Conservation (phyloP, 2,329 filamentous ascomycete species). For the Aureobasidium mangrovei region DNA sequence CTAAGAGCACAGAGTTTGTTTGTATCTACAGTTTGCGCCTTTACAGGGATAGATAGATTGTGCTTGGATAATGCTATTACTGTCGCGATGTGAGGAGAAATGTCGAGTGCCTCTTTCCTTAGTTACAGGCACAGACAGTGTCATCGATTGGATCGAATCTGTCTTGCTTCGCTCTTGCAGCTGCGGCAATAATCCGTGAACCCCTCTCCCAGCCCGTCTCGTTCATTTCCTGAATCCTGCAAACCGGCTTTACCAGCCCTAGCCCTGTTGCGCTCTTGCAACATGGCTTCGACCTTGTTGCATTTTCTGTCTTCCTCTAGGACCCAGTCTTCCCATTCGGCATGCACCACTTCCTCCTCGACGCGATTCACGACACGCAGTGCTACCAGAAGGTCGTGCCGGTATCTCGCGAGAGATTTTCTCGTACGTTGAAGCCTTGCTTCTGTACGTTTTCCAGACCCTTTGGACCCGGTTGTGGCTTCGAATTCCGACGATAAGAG, state of each 20-base stretch:
- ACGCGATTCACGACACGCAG: conserved; percentile 83
- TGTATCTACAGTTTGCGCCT: background rate
- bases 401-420: conserved; percentile 71
- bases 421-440: conserved; percentile 65
- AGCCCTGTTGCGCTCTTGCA: conserved; percentile 29
- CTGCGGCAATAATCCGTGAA: conserved; percentile 55
- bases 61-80: too few relatives aligned
- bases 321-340: conserved; percentile 93
- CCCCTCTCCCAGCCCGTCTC: conserved; percentile 41
- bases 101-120: background rate
- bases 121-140: background rate
- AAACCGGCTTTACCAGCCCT: conserved; percentile 18
- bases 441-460: conserved; percentile 15
- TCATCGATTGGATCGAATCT: background rate
- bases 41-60: too few relatives aligned
- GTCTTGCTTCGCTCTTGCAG: conserved; percentile 38
- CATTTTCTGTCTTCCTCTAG: conserved; percentile 69
- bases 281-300: conserved; percentile 48
- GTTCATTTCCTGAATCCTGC: conserved; percentile 25
- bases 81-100: background rate
- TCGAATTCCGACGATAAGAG: conserved; percentile 15
- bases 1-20: background rate
- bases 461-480: background rate
- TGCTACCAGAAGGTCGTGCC: conserved; percentile 84
- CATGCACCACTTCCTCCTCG: conserved; percentile 74